Evolutionary conservation across 1,139 yeast species (phyloP), one percentile per base, ranked within the genome.

Genomic region (Arxiozyma bovina): DNA sequence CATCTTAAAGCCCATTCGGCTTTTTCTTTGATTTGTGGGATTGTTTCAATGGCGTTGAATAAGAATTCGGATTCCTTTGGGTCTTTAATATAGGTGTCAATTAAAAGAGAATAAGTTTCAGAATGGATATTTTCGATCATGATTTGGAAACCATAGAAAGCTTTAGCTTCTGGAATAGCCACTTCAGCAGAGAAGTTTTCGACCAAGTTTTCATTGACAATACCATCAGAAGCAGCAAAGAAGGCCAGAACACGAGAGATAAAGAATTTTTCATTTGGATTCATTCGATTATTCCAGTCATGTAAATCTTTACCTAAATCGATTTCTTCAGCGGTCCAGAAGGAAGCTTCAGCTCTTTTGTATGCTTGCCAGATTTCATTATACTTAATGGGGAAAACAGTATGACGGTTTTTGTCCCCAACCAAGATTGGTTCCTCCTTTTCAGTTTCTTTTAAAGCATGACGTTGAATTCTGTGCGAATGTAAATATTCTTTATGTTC

Each of bases 41-140:
- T 91, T 65, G 87, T 89, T 69, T 91, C 97, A 69, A 93, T 89
- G 59, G 99, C 99, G 69, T 93, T 90, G 76, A 93, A 89, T 71
- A 93, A 79, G 73, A 78, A 88, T 50, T 61, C 63, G 47, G 55
- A 82, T 77, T 93, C 96, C 74, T 85, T 83, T 63, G 96, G 94
- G 74, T 93, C 99, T 78, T 91, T 90, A 73, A 93, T 87, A 74
- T 93, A 93, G 50, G 96, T 83, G 72, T 93, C 99, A 66, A 93
- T 89, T 70, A 93, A 82, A 64, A 93, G 77, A n/a, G 98, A 93
- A 77, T 93, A 93, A 48, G 98, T 93, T 77, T 93, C 99, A 23
- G 96, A 85, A 75, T 93, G 99, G 68, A 93, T 93, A 79, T 93
- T 93, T 77, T 93, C 99, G 93, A 94, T 93, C 97, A 90, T 90